Conservation (phyloP, 257 asterid species). For the Ilex aquifolium region DNA sequence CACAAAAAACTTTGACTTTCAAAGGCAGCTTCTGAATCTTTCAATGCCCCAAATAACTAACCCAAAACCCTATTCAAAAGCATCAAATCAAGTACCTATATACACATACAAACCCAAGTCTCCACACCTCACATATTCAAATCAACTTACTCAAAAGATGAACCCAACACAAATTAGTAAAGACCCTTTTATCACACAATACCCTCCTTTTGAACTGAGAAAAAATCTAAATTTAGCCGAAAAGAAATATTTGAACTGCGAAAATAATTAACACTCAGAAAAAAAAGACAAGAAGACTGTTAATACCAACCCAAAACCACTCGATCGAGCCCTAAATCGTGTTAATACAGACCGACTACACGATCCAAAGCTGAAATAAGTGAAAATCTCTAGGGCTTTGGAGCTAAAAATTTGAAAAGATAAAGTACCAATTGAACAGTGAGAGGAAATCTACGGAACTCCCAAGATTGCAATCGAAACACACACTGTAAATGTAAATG, state of each 20-base stretch:
- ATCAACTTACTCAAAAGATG: too few relatives aligned
- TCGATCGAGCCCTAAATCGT: slow-evolving; percentile 36
- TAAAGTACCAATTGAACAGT: not conserved
- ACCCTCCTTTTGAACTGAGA: too few relatives aligned
- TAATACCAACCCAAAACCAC: slow-evolving; percentile 6
- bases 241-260: not conserved
- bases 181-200: not conserved
- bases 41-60: not conserved
- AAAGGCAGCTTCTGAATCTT: not conserved
- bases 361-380: slow-evolving; percentile 25
- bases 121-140: not conserved
- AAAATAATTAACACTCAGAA: not conserved
- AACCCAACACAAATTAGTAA: not conserved
- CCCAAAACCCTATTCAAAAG: not conserved
- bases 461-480: not conserved
- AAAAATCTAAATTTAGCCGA: not conserved
- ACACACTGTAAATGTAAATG: slow-evolving; percentile 4
- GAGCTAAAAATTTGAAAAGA: slow-evolving; percentile 1
- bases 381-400: slow-evolving; percentile 14
- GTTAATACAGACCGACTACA: slow-evolving; percentile 7
- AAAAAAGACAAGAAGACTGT: not conserved
- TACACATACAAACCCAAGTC: not conserved
- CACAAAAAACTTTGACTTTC: not conserved
- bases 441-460: not conserved
- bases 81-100: not conserved